Base-by-base conservation (phyloP, 208 protist genomes). In the Phytomonas sp. region DNA sequence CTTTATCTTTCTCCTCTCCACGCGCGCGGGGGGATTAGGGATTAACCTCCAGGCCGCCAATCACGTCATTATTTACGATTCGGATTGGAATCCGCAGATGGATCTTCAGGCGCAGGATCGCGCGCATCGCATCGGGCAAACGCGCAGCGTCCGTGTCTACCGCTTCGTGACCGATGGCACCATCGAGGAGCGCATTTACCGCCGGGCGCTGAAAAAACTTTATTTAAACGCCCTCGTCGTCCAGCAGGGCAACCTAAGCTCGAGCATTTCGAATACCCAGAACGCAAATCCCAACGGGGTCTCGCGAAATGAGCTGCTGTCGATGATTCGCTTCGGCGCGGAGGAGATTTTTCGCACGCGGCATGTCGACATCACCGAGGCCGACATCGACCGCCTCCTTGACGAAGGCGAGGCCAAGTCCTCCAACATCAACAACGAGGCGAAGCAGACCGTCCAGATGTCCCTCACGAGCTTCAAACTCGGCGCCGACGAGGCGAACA, bases 1-100 rank as follows among this genome's bases (percentile, higher is more conserved):
- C 69, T 99, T 99, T 76, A 71, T 98, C 30, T 99, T 99, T 79
- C 62, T 99, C 10, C 86, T 99, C 0, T 98, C 92, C 31, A 99
- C 98, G 0, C 88, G 98, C 40, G 98, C 98, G 5, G 98, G 98
- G 61, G 98, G 98, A 63, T 87, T 99, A 7, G 98, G 98, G 72
- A 99, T 99, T 76, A 99, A 99, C 73, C 77, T 99, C 40, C 94
- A 98, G 70, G 98, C 98, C 10, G 98, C 98, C 3, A 98, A 99
- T 76, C 93, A 97, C 49, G 98, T 99, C 60, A 95, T 99, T 70
- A 77, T 99, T 33, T 99, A 98, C 79, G 98, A 99, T 85, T 94
- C 81, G 6, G 98, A 99, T 78, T 99, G 97, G 97, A 99, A 99
- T 80, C 95, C 95, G 61, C 96, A 99, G 84, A 97, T 98, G 83